Conservation (phyloP, 1,139 yeast genomes). For the Magnusiomyces clavatus region DNA sequence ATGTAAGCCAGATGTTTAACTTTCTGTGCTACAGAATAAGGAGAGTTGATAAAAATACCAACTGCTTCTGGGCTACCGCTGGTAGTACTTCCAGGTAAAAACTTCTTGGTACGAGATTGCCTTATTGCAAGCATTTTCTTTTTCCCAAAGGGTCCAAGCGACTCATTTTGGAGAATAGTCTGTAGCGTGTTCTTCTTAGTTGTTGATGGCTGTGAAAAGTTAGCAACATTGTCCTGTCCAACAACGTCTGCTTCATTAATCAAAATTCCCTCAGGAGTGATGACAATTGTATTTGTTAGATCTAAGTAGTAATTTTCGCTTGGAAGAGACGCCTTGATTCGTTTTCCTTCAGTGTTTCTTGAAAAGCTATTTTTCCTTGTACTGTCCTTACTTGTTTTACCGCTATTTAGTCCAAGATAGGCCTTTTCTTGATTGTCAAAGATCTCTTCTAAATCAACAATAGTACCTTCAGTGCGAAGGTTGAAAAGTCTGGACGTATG, state of each 20-base stretch:
- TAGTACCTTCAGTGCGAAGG: constrained; percentile 40
- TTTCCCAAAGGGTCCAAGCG: too few species aligned
- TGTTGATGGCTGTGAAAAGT: constrained; percentile 22
- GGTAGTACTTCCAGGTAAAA: too few species aligned
- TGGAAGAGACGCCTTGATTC: constrained; percentile 15
- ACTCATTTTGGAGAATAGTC: too few species aligned
- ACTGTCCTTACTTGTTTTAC: constrained; percentile 12
- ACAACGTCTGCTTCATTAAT: constrained; percentile 28
- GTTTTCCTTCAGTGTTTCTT: constrained; percentile 16
- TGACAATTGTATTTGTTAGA: constrained; percentile 16
- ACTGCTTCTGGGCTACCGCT: too few species aligned
- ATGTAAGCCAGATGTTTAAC: constrained; percentile 32
- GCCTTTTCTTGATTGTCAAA: not conserved
- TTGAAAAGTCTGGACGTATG: constrained; percentile 36
- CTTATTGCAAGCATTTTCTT: not conserved
- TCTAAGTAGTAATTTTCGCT: constrained; percentile 10
- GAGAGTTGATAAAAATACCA: constrained; percentile 14
- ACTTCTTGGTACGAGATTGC: too few species aligned
- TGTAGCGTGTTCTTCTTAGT: too few species aligned
- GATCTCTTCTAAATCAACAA: constrained; percentile 31
- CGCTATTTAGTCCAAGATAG: not conserved
- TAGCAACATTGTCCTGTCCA: constrained; percentile 20
- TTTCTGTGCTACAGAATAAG: constrained; percentile 26
- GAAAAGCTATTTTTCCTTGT: constrained; percentile 5
- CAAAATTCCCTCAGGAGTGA: constrained; percentile 20